A percentile compares a stretch with the other conserved stretches of the same genome.
These are phyloP conservation scores for Pseudocercospora musae DNA, from an alignment of 2,329 filamentous ascomycete species.

Conservation along the genomic window DNA sequence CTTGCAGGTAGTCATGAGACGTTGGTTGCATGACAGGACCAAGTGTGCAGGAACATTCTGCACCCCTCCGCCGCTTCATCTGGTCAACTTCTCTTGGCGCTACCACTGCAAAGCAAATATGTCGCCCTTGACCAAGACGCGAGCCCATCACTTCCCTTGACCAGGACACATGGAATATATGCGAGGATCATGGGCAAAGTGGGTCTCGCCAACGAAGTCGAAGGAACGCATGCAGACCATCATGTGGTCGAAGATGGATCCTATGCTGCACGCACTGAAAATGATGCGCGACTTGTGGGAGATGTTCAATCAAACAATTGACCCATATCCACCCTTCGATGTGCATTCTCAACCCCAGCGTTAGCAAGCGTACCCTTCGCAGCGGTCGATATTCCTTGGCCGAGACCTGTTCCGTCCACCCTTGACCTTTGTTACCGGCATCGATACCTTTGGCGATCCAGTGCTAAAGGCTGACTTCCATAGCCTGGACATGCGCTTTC, in stretches of 20 bases:
- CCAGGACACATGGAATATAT: too few species aligned
- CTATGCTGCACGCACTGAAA: slow-evolving; percentile 1
- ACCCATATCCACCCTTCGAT: slow-evolving; percentile 3
- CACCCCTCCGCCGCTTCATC: too few species aligned
- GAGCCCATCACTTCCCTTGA: too few species aligned
- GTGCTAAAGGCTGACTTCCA: background rate
- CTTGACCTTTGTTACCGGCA: background rate
- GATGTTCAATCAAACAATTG: background rate
- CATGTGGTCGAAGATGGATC: slow-evolving; percentile 7
- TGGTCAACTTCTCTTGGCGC: too few species aligned
- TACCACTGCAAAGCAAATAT: too few species aligned
- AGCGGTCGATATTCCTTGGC: background rate
- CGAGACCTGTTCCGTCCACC: background rate
- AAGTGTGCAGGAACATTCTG: too few species aligned
- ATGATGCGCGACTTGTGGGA: slow-evolving; percentile 1
- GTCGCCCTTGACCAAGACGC: too few species aligned
- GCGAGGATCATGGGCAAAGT: too few species aligned
- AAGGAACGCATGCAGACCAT: slow-evolving; percentile 10
- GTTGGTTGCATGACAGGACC: too few species aligned
- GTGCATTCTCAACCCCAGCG: background rate
- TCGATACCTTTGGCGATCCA: background rate
- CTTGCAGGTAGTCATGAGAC: too few species aligned
- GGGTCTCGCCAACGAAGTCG: background rate
- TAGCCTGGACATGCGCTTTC: background rate
- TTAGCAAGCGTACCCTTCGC: background rate